Conservation (phyloP, 75 land plant species). For the Pseudotsuga menziesii region DNA sequence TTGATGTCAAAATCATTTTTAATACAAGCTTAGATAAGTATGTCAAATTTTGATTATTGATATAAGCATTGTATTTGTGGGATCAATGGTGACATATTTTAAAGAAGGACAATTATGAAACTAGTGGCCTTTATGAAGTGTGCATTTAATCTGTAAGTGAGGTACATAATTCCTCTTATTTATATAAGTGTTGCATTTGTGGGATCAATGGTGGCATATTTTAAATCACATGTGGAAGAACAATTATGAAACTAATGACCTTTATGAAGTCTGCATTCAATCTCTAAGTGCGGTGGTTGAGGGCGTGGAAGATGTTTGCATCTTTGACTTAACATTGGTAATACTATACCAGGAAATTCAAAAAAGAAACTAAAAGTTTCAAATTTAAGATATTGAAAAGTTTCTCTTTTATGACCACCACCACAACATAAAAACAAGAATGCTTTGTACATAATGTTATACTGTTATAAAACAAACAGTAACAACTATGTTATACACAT, state of each 20-base stretch:
- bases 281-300: constrained; percentile 18
- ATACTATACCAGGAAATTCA: neutral
- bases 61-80: constrained; percentile 42
- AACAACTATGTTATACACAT: too few species aligned
- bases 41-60: constrained; percentile 19
- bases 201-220: constrained; percentile 30
- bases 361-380: too few species aligned
- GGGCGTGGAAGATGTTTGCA: constrained; percentile 28
- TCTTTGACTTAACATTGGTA: constrained; percentile 13
- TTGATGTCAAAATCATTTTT: too few species aligned
- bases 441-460: too few species aligned
- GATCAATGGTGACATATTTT: constrained; percentile 26
- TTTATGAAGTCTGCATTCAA: constrained; percentile 17
- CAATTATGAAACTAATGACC: neutral
- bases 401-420: too few species aligned
- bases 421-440: too few species aligned
- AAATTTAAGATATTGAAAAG: too few species aligned
- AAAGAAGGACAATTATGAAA: neutral
- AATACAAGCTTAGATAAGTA: too few species aligned
- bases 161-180: constrained; percentile 25
- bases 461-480: too few species aligned
- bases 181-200: constrained; percentile 38
- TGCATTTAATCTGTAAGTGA: constrained; percentile 16
- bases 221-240: neutral
- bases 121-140: constrained; percentile 12